Conservation (phyloP, 345 rosid species). For the Ricinus communis region DNA sequence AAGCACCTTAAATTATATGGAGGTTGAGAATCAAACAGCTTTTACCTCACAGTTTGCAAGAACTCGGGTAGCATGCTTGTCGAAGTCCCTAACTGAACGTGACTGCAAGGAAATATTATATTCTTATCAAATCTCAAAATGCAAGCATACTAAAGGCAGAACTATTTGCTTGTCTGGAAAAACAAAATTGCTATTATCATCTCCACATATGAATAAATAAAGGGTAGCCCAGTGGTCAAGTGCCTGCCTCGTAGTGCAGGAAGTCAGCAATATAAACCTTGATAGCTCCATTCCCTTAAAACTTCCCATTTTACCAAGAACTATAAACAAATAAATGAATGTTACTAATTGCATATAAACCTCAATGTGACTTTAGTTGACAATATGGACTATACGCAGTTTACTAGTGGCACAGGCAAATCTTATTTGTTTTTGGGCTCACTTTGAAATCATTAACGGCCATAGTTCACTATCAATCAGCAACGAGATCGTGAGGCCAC, state of each 20-base stretch:
- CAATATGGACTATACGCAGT: neutral
- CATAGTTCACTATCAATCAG: neutral
- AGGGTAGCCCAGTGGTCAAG: neutral
- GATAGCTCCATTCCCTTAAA: too few species aligned
- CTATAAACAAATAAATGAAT: too few species aligned
- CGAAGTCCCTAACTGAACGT: conserved; percentile 34
- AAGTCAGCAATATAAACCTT: too few species aligned
- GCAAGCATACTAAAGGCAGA: neutral
- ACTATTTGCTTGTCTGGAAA: neutral
- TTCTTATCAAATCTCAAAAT: neutral
- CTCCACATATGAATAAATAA: neutral
- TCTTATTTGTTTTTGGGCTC: neutral
- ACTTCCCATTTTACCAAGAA: too few species aligned
- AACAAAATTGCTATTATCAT: neutral
- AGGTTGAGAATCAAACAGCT: neutral
- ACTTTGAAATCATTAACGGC: neutral
- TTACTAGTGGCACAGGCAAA: neutral
- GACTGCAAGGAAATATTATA: conserved; percentile 23
- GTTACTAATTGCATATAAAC: neutral
- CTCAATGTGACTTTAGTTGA: neutral
- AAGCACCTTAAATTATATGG: neutral
- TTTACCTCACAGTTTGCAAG: conserved; percentile 41
- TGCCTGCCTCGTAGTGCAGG: too few species aligned
- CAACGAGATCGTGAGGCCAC: neutral
- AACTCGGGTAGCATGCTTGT: conserved; percentile 31